Percentiles rank a stretch among this genome's conserved stretches.
Evolutionary conservation across 169 alveolate genomes (phyloP).

Genomic region (Babesia caballi): DNA sequence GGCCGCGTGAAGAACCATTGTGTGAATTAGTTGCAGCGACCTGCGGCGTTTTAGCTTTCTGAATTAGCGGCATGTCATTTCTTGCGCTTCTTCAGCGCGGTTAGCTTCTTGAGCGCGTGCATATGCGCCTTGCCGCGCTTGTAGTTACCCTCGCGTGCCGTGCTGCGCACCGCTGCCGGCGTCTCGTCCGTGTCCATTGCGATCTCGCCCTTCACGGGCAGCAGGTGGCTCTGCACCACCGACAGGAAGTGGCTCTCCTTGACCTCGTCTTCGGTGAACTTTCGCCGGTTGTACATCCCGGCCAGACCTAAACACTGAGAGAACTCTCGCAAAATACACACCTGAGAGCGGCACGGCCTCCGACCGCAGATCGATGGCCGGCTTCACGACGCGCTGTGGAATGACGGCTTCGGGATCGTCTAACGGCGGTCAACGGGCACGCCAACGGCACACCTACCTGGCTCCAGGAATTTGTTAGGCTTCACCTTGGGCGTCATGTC

Average conservation of each 20-base stretch:
- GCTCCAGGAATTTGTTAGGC: constrained; percentile 72
- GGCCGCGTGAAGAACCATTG: constrained; percentile 34
- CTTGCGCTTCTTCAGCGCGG: constrained; percentile 5
- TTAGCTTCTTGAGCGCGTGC: constrained; percentile 48
- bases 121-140: constrained; percentile 57
- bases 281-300: constrained; percentile 66
- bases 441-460: constrained; percentile 58
- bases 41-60: too few relatives aligned
- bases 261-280: constrained; percentile 63
- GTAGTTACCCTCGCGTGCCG: constrained; percentile 59
- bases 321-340: not conserved
- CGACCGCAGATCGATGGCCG: constrained; percentile 75
- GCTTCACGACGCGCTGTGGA: constrained; percentile 68
- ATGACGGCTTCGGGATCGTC: constrained; percentile 53
- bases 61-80: not conserved
- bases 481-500: constrained; percentile 60
- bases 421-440: not conserved
- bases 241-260: constrained; percentile 34
- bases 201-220: constrained; percentile 29
- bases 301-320: constrained; percentile 67
- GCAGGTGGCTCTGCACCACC: constrained; percentile 32
- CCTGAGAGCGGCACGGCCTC: constrained; percentile 78
- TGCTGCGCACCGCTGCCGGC: constrained; percentile 55
- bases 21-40: not conserved
- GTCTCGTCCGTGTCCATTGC: constrained; percentile 58